Evolutionary conservation across 257 asterid species (phyloP).

Genomic region (Mentha longifolia): DNA sequence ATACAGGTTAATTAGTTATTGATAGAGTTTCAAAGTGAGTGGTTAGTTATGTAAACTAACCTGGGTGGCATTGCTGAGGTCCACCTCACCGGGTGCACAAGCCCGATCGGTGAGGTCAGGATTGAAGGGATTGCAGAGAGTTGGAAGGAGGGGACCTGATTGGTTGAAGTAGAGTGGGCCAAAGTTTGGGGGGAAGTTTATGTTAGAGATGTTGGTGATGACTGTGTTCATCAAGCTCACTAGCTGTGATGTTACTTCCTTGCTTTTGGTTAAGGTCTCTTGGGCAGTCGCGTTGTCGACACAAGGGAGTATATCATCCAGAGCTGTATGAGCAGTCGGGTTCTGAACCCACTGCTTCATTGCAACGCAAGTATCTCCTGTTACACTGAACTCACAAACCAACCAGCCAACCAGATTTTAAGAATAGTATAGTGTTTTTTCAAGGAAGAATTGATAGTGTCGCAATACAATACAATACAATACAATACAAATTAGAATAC

Average conservation of each 20-base stretch:
- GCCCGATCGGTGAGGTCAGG: constrained; percentile 64
- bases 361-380: constrained; percentile 83
- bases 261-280: constrained; percentile 74
- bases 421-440: too few species aligned
- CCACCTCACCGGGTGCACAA: constrained; percentile 73
- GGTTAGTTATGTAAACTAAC: too few species aligned
- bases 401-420: constrained; percentile 14
- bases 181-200: constrained; percentile 65
- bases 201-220: constrained; percentile 71
- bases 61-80: constrained; percentile 75
- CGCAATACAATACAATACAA: not conserved
- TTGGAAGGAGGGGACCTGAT: constrained; percentile 84
- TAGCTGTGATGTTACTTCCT: constrained; percentile 80
- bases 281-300: constrained; percentile 93
- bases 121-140: constrained; percentile 79
- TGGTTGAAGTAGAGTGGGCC: constrained; percentile 76
- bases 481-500: too few species aligned
- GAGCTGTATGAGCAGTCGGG: constrained; percentile 83
- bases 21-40: too few species aligned
- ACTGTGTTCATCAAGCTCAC: constrained; percentile 62
- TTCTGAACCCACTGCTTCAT: constrained; percentile 86
- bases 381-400: constrained; percentile 51
- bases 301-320: constrained; percentile 87
- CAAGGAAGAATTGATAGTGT: too few species aligned
- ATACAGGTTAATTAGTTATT: too few species aligned